Conservation (phyloP, 768 basidiomycete species). For the Suillus placidus region DNA sequence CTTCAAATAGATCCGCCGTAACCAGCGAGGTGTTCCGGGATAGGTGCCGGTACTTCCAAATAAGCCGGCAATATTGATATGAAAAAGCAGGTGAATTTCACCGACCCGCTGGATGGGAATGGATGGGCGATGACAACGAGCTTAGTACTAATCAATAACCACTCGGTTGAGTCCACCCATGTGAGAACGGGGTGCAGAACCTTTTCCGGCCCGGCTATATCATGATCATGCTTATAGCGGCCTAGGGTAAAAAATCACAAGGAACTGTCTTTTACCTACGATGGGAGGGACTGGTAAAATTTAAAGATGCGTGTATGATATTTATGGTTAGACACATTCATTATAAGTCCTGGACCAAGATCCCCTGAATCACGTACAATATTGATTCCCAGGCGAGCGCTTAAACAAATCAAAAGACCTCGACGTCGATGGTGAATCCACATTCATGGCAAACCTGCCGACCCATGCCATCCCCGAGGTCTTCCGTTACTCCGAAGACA, state of each 20-base stretch:
- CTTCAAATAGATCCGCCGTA: neutral
- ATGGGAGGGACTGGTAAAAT: neutral
- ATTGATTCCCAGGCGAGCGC: neutral
- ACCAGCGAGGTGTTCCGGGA: neutral
- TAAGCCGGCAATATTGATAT: neutral
- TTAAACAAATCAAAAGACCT: slow-evolving; percentile 58
- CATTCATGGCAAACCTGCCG: slow-evolving; percentile 85
- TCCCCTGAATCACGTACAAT: neutral
- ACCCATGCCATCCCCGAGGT: slow-evolving; percentile 53
- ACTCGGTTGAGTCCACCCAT: neutral
- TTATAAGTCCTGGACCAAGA: neutral
- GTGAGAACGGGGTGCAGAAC: neutral
- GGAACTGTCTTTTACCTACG: neutral
- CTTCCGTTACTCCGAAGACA: slow-evolving; percentile 66
- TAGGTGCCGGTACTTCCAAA: neutral
- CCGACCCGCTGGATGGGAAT: neutral
- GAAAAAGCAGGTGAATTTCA: neutral
- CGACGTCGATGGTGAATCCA: slow-evolving; percentile 90
- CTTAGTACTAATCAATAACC: neutral
- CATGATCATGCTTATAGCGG: too few relatives aligned
- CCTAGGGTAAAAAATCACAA: neutral
- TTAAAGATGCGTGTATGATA: neutral
- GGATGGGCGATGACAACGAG: neutral
- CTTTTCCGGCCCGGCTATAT: neutral
- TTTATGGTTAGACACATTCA: neutral